These are phyloP conservation scores for Avena eriantha DNA, from an alignment of 176 grass and related monocot species.

Conservation along the genomic window DNA sequence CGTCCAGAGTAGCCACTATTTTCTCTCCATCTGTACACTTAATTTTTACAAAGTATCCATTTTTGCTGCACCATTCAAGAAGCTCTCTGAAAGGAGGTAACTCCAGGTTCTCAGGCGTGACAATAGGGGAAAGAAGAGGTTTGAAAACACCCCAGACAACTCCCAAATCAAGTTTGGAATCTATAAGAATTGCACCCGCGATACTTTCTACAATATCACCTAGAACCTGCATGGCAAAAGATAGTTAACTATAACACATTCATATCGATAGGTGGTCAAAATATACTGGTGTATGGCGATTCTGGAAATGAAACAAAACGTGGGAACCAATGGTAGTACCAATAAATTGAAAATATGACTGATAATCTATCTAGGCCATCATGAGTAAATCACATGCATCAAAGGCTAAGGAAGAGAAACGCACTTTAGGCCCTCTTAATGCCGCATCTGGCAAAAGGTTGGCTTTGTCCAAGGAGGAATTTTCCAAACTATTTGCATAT, in stretches of 20 bases:
- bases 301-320: conserved; percentile 2
- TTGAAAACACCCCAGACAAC: conserved; percentile 74
- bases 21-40: conserved; percentile 64
- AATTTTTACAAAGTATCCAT: conserved; percentile 69
- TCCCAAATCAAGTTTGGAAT: conserved; percentile 78
- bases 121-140: conserved; percentile 83
- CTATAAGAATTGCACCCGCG: conserved; percentile 80
- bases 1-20: conserved; percentile 59
- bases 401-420: conserved; percentile 22
- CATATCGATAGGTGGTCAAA: not conserved
- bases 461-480: conserved; percentile 41
- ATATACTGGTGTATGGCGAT: not conserved
- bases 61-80: conserved; percentile 64
- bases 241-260: conserved; percentile 22
- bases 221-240: conserved; percentile 65
- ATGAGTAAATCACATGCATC: conserved; percentile 16
- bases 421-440: conserved; percentile 77
- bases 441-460: conserved; percentile 47
- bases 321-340: not conserved
- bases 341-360: not conserved
- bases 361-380: conserved; percentile 16
- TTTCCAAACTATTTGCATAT: conserved; percentile 69
- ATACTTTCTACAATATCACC: conserved; percentile 98
- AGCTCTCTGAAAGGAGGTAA: conserved; percentile 79
- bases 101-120: conserved; percentile 87